These are phyloP conservation scores for Schizochytrium sp. DNA, from an alignment of 108 stramenopile species.

Conservation along the genomic window DNA sequence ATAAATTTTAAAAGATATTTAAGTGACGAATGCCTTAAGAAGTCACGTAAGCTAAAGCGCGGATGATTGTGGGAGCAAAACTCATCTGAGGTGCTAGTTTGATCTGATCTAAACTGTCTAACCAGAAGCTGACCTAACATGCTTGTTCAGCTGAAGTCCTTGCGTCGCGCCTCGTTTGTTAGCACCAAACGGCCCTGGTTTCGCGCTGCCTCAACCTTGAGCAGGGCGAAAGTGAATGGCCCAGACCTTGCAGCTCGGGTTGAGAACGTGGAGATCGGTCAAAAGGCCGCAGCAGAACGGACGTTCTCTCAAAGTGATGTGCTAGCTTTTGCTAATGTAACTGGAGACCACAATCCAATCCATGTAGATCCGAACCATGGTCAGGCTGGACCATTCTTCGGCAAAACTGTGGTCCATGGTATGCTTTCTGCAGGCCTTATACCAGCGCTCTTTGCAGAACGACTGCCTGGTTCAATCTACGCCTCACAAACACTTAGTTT, in stretches of 20 bases:
- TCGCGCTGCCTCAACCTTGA: conserved; percentile 13
- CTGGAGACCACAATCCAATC: not conserved
- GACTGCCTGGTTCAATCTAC: conserved; percentile 44
- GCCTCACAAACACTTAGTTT: conserved; percentile 11
- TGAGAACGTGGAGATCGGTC: not conserved
- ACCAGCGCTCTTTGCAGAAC: conserved; percentile 23
- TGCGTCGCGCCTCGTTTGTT: too few species aligned
- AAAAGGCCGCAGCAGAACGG: not conserved
- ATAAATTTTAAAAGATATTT: too few species aligned
- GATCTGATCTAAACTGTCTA: too few species aligned
- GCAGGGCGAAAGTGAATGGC: not conserved
- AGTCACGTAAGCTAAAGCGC: too few species aligned
- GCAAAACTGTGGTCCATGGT: conserved; percentile 17
- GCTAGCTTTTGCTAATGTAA: not conserved
- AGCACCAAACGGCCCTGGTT: not conserved
- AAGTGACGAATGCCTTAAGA: too few species aligned
- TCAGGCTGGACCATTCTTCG: not conserved
- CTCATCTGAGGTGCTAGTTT: too few species aligned
- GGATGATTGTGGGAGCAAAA: too few species aligned
- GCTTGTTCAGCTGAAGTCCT: too few species aligned
- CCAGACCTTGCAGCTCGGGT: not conserved
- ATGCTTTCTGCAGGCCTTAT: conserved; percentile 43
- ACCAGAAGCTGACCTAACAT: too few species aligned
- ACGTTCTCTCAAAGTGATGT: conserved; percentile 40
- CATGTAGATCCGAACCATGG: not conserved